Evolutionary conservation across 2,329 filamentous ascomycete genomes (phyloP).

Genomic region (Nigrospora sphaerica): DNA sequence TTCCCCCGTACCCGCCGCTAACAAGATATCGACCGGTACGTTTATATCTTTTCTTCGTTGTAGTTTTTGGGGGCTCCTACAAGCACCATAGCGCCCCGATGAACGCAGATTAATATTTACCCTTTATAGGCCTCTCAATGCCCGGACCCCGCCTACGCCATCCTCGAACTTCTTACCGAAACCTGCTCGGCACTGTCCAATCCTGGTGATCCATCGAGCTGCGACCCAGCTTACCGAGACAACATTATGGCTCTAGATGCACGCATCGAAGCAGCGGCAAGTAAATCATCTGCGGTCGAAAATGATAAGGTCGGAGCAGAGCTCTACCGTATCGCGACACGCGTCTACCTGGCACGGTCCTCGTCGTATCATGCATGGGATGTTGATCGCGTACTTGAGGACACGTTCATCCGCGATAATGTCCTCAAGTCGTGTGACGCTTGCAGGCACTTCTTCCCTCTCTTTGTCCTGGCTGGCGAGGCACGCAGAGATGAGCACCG

Average conservation of each 20-base stretch:
- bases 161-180: slow-evolving; percentile 14
- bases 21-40: slow-evolving; percentile 2
- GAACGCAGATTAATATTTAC: background rate
- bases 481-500: slow-evolving; percentile 19
- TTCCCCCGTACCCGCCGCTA: background rate
- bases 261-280: slow-evolving; percentile 1
- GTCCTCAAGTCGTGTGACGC: background rate
- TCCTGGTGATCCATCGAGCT: slow-evolving; percentile 11
- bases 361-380: slow-evolving; percentile 16
- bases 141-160: slow-evolving; percentile 7
- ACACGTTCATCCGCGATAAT: slow-evolving; percentile 9
- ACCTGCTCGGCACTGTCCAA: slow-evolving; percentile 12
- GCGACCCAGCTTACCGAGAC: slow-evolving; percentile 5
- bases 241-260: slow-evolving; percentile 8
- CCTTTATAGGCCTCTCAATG: slow-evolving; percentile 1
- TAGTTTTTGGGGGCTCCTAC: no score
- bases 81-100: no score
- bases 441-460: slow-evolving; percentile 26
- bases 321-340: slow-evolving; percentile 12
- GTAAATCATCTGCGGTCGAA: background rate
- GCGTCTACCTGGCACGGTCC: slow-evolving; percentile 11
- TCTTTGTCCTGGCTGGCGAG: slow-evolving; percentile 27
- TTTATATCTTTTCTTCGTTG: background rate
- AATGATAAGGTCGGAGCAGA: slow-evolving; percentile 5
- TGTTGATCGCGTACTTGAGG: slow-evolving; percentile 10